phyloP scores from a whole-genome alignment of 495 filamentous ascomycete genomes.

The Lepidopterella palustris region DNA sequence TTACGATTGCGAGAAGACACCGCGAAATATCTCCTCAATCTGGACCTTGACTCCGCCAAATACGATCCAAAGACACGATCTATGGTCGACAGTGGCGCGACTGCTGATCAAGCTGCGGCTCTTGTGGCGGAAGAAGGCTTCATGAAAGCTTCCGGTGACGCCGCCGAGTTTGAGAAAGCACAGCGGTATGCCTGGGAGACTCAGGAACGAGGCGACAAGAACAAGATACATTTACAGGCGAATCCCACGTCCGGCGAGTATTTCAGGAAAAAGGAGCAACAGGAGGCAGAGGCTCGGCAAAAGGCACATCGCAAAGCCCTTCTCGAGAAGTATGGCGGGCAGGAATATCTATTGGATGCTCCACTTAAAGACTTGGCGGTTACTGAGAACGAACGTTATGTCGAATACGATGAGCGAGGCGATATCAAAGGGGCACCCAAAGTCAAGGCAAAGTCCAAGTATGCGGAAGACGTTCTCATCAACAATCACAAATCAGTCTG shows the following conservation, averaged over 20 bases:
- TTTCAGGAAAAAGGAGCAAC: slow-evolving; percentile 66
- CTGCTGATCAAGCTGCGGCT: slow-evolving; percentile 72
- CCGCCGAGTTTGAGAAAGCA: slow-evolving; percentile 87
- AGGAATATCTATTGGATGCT: slow-evolving; percentile 56
- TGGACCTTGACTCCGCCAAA: slow-evolving; percentile 93
- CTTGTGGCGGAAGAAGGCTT: slow-evolving; percentile 94
- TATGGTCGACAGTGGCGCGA: slow-evolving; percentile 85
- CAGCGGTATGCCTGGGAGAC: slow-evolving; percentile 91
- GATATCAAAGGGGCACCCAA: slow-evolving; percentile 82
- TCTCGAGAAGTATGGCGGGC: slow-evolving; percentile 77
- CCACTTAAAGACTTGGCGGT: slow-evolving; percentile 57
- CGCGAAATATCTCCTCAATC: slow-evolving; percentile 92
- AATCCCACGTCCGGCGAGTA: slow-evolving; percentile 92
- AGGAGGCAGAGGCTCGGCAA: slow-evolving; percentile 62
- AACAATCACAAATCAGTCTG: slow-evolving; percentile 93
- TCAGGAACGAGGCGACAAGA: slow-evolving; percentile 70
- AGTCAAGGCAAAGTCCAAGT: slow-evolving; percentile 73
- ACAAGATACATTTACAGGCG: slow-evolving; percentile 80
- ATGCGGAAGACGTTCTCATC: slow-evolving; percentile 75
- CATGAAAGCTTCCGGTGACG: slow-evolving; percentile 83
- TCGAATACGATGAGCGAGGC: slow-evolving; percentile 90
- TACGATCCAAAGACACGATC: slow-evolving; percentile 96
- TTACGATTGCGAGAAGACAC: slow-evolving; percentile 92
- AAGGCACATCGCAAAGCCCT: slow-evolving; percentile 63
- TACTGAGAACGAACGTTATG: slow-evolving; percentile 75